A percentile compares a stretch with the other conserved stretches of the same genome.
Evolutionary conservation across 1,284 basidiomycete genomes (phyloP).

Genomic region (Porodaedalea pini): DNA sequence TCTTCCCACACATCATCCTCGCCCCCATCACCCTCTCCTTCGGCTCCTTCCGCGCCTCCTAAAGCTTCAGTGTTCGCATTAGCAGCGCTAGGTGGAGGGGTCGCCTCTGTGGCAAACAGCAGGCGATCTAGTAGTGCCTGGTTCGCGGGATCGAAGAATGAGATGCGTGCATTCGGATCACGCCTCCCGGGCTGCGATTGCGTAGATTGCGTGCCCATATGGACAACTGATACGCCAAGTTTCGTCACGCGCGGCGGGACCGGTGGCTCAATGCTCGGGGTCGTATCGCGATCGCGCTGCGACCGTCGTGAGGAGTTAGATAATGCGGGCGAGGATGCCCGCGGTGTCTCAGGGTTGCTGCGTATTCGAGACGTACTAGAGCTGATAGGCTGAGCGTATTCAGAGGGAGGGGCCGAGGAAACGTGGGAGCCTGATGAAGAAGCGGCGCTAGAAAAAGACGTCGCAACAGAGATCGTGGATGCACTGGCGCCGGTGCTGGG

Average conservation of each 20-base stretch:
- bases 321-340: slow-evolving; percentile 15
- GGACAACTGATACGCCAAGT: neutral
- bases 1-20: slow-evolving; percentile 53
- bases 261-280: slow-evolving; percentile 8
- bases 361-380: slow-evolving; percentile 3
- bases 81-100: slow-evolving; percentile 23
- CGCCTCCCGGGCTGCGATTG: slow-evolving; percentile 35
- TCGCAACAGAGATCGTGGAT: slow-evolving; percentile 26
- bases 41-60: slow-evolving; percentile 21
- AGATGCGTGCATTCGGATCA: slow-evolving; percentile 68
- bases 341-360: slow-evolving; percentile 1
- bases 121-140: slow-evolving; percentile 73
- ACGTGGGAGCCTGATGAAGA: slow-evolving; percentile 18
- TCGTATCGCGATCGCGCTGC: slow-evolving; percentile 1
- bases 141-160: slow-evolving; percentile 75
- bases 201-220: neutral
- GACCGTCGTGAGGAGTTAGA: slow-evolving; percentile 17
- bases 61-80: slow-evolving; percentile 5
- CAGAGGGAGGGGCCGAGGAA: neutral
- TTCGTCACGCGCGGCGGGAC: slow-evolving; percentile 9
- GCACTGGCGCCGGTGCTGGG: slow-evolving; percentile 24
- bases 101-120: slow-evolving; percentile 32
- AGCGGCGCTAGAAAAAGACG: slow-evolving; percentile 21
- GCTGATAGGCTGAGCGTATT: neutral
- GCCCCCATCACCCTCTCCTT: slow-evolving; percentile 32